Conservation (phyloP, 1,139 yeast species). For the Pichiaceae sp. region DNA sequence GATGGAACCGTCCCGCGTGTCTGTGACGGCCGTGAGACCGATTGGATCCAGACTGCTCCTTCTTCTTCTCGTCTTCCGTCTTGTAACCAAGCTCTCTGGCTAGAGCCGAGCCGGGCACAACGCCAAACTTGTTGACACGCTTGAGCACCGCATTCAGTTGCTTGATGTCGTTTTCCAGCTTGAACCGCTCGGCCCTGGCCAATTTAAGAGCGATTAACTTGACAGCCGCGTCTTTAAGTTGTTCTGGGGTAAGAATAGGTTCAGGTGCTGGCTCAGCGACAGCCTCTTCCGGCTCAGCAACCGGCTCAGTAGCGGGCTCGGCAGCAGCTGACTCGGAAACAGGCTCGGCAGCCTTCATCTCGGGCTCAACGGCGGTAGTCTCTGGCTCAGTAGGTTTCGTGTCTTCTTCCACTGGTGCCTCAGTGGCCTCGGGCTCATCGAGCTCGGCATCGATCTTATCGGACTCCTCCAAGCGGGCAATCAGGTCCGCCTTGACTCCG, state of each 20-base stretch:
- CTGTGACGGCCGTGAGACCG: constrained; percentile 1
- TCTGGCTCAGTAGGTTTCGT: constrained; percentile 7
- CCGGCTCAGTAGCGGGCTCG: constrained; percentile 11
- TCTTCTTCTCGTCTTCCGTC: constrained; percentile 2
- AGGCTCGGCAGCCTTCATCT: constrained; percentile 8
- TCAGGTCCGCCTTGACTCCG: constrained; percentile 81
- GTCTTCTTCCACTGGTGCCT: constrained; percentile 10
- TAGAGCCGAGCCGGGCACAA: constrained; percentile 57
- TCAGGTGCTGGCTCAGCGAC: constrained; percentile 16
- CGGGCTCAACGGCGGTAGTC: constrained; percentile 7
- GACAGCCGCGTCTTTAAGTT: constrained; percentile 59
- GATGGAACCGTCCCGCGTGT: neutral
- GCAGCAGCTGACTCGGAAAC: constrained; percentile 13
- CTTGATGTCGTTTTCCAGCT: constrained; percentile 41
- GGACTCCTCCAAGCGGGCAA: constrained; percentile 52
- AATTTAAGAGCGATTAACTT: constrained; percentile 62
- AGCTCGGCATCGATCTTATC: constrained; percentile 24
- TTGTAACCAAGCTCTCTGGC: constrained; percentile 58
- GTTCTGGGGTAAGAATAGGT: constrained; percentile 51
- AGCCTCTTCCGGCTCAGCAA: constrained; percentile 10
- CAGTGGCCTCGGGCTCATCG: constrained; percentile 20
- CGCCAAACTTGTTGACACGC: constrained; percentile 80
- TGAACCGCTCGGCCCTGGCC: constrained; percentile 70
- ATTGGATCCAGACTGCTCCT: neutral
- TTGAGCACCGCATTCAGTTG: constrained; percentile 49